Base-by-base conservation (phyloP, 2,329 filamentous ascomycete genomes). In the Cytospora schulzeri region DNA sequence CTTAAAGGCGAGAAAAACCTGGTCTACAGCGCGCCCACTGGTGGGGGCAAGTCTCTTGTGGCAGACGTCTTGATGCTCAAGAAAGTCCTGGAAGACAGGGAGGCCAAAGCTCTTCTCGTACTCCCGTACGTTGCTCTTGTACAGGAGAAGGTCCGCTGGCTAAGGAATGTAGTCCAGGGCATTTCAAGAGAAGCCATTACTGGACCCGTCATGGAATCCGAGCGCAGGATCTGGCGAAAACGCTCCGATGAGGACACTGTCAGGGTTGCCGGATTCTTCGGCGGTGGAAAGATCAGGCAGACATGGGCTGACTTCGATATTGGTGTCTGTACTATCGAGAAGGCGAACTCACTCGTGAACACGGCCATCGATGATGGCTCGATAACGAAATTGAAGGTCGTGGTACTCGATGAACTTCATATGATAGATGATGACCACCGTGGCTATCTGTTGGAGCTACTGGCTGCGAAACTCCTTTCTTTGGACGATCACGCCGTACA, bases 21-120 rank as follows among this genome's bases (percentile, higher is more conserved):
- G 12, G 88, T 93, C n/a, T 93, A 93, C 72, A 91, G 88, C 52
- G 91, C 91, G 9, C 91, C 91, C 0, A 93, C 91, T 0, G 90
- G 90, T 5, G 90, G 90, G 50, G 91, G 91, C 19, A 92, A 93
- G 76, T 92, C 89, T 9, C 80, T 93, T 15, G 89, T 92, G 55
- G 90, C 90, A 63, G 85, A 87, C 71, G 84, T 93, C 31, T 77
- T 93, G 58, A 90, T 93, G 85, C 77, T 93, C 60, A 92, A 89
- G 72, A 83, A 84, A 65, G 80, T 93, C 26, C 79, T 92, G n/a
- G 81, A 85, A 52, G 81, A 87, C 54, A 83, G 84, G 1, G 80
- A 79, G 24, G 81, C 86, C 63, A 93, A 92, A 69, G 89, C 88
- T 3, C 82, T 93, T 15, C 77, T 93, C 22, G 87, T 93, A 24